phyloP scores from a whole-genome alignment of 768 basidiomycete species.

The Mycena polygramma region DNA sequence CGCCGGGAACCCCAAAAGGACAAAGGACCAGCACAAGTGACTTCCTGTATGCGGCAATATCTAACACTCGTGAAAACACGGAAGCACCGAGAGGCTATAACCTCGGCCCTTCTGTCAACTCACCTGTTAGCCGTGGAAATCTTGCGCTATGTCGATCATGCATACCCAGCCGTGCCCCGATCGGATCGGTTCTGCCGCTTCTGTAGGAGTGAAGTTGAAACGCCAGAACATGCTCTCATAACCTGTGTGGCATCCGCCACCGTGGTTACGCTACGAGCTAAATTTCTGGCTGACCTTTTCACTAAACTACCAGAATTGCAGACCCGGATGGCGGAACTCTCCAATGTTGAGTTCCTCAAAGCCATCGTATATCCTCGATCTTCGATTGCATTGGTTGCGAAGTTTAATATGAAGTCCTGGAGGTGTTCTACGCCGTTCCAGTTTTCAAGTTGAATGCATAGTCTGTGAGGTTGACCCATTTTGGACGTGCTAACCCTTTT shows the following conservation, averaged over 20 bases:
- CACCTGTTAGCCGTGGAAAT: too few species aligned
- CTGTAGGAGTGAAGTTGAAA: neutral
- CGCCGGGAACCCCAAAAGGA: too few species aligned
- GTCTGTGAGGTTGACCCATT: neutral
- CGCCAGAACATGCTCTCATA: slow-evolving; percentile 10
- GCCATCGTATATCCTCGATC: slow-evolving; percentile 9
- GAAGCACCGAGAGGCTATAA: too few species aligned
- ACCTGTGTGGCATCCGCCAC: neutral
- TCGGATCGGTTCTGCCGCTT: neutral
- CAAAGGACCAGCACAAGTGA: too few species aligned
- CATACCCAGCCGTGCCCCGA: too few species aligned
- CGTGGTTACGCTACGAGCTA: neutral
- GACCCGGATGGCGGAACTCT: neutral
- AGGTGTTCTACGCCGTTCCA: slow-evolving; percentile 6
- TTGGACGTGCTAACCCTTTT: neutral
- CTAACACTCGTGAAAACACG: too few species aligned
- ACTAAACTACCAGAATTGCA: neutral
- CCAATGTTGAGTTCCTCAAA: slow-evolving; percentile 5
- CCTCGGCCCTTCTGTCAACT: too few species aligned
- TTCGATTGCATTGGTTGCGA: slow-evolving; percentile 10
- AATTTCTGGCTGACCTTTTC: neutral
- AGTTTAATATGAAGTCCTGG: slow-evolving; percentile 16
- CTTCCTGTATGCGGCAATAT: too few species aligned
- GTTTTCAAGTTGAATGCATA: neutral
- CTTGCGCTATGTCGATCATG: too few species aligned